A percentile compares a stretch with the other conserved stretches of the same genome.
Evolutionary conservation across 2,329 filamentous ascomycete species (phyloP).

Genomic region (Botrytis sinoallii): DNA sequence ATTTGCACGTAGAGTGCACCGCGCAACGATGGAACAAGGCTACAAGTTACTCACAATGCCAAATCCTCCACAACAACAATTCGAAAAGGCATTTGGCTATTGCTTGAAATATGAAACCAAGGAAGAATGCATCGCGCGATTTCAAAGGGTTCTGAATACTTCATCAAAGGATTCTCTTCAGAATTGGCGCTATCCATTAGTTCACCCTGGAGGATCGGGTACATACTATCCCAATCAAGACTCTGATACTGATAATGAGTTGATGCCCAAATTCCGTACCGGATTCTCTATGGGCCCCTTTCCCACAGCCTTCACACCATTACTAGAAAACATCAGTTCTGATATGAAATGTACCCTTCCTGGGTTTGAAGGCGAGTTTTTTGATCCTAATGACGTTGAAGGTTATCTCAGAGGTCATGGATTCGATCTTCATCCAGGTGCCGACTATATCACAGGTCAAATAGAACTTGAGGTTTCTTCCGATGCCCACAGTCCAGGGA

Average conservation of each 20-base stretch:
- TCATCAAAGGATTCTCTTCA: conserved; percentile 48
- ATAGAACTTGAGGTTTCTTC: conserved; percentile 41
- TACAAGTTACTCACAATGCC: conserved; percentile 54
- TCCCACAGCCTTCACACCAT: conserved; percentile 40
- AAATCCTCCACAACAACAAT: conserved; percentile 46
- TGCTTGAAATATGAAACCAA: conserved; percentile 58
- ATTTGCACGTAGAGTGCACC: conserved; percentile 69
- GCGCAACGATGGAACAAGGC: conserved; percentile 60
- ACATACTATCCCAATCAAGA: conserved; percentile 54
- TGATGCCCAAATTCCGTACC: conserved; percentile 34
- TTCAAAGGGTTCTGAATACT: conserved; percentile 33
- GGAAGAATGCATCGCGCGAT: conserved; percentile 46
- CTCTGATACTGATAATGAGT: conserved; percentile 24
- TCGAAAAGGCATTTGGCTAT: conserved; percentile 65
- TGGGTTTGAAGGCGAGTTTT: conserved; percentile 72
- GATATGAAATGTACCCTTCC: conserved; percentile 53
- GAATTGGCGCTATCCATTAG: conserved; percentile 58
- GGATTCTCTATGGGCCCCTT: conserved; percentile 51
- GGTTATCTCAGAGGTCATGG: conserved; percentile 64
- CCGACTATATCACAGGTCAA: conserved; percentile 59
- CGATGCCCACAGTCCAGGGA: conserved; percentile 20
- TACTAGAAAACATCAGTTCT: conserved; percentile 45
- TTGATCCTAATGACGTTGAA: conserved; percentile 74
- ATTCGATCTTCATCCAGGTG: conserved; percentile 57
- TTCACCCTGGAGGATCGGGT: conserved; percentile 65